A percentile compares a stretch with the other conserved stretches of the same genome.
phyloP scores from a whole-genome alignment of 1,139 yeast species.

The Saccharomycopsis crataegensis region DNA sequence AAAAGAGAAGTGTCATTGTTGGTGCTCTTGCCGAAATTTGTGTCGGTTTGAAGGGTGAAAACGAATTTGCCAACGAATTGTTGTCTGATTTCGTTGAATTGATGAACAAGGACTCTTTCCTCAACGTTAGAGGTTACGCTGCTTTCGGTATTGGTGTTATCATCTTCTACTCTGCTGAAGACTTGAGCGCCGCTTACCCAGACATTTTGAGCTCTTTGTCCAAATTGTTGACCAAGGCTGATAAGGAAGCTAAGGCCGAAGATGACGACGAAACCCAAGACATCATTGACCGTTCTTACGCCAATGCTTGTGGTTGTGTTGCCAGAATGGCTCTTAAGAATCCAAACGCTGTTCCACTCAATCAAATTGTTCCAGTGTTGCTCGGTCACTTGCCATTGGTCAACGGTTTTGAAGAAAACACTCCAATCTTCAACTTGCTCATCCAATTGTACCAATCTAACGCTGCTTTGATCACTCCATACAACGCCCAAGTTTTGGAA shows the following conservation, averaged over 20 bases:
- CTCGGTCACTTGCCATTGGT: constrained; percentile 77
- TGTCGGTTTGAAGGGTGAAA: constrained; percentile 60
- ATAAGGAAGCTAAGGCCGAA: constrained; percentile 53
- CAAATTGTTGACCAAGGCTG: constrained; percentile 72
- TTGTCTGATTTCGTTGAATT: constrained; percentile 62
- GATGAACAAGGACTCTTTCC: constrained; percentile 67
- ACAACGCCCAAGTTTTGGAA: constrained; percentile 59
- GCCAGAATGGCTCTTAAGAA: constrained; percentile 82
- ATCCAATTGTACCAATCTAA: constrained; percentile 62
- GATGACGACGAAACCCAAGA: constrained; percentile 79
- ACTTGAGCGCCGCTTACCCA: constrained; percentile 58
- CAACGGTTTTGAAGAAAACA: constrained; percentile 87
- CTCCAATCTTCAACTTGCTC: constrained; percentile 78
- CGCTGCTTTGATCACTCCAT: constrained; percentile 46
- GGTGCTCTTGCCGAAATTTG: constrained; percentile 91
- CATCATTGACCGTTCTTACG: constrained; percentile 74
- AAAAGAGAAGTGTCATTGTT: constrained; percentile 74
- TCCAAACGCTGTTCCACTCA: constrained; percentile 67
- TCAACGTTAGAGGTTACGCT: constrained; percentile 91
- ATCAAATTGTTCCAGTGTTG: constrained; percentile 71
- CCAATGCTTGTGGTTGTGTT: constrained; percentile 97
- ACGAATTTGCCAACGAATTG: constrained; percentile 64
- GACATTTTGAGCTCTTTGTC: constrained; percentile 70
- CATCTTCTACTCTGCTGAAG: constrained; percentile 51
- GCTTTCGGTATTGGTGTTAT: constrained; percentile 93